Evolutionary conservation across 1,139 yeast species (phyloP).

Genomic region (Geotrichum fermentans): DNA sequence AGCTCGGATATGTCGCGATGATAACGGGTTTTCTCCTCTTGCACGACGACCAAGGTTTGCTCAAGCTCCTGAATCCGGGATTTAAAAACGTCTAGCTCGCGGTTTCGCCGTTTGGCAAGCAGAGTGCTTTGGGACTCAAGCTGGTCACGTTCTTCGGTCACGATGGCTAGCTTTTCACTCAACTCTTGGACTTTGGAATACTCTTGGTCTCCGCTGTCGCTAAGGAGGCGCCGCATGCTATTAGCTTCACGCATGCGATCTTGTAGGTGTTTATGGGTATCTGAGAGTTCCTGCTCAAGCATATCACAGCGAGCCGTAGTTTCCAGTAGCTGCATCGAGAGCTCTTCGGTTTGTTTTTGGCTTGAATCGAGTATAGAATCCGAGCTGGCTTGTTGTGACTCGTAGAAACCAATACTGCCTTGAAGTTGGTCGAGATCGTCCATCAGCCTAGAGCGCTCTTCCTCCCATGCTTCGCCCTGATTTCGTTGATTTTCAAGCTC

Average conservation of each 20-base stretch:
- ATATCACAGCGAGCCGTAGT: conserved; percentile 55
- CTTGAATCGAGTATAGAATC: conserved; percentile 43
- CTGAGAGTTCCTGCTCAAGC: conserved; percentile 75
- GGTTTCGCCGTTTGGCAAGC: conserved; percentile 48
- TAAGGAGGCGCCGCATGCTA: conserved; percentile 61
- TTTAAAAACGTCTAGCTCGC: conserved; percentile 41
- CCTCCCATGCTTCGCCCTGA: conserved; percentile 18
- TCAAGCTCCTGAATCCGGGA: conserved; percentile 33
- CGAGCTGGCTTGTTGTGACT: conserved; percentile 9
- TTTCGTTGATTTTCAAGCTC: conserved; percentile 23
- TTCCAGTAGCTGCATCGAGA: conserved; percentile 64
- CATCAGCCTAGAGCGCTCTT: conserved; percentile 37
- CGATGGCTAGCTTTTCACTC: conserved; percentile 40
- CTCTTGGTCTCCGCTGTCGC: conserved; percentile 62
- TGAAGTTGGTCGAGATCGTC: conserved; percentile 44
- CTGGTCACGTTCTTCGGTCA: conserved; percentile 57
- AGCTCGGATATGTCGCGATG: conserved; percentile 26
- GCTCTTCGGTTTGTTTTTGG: conserved; percentile 74
- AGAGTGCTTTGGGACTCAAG: conserved; percentile 52
- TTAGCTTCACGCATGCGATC: conserved; percentile 77
- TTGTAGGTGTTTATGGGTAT: conserved; percentile 63
- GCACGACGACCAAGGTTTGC: conserved; percentile 30
- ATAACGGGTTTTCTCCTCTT: conserved; percentile 31
- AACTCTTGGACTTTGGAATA: conserved; percentile 47
- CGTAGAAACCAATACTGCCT: conserved; percentile 44